Conservation (phyloP, 192 early-diverging fungal species). For the Coemansia sp. region DNA sequence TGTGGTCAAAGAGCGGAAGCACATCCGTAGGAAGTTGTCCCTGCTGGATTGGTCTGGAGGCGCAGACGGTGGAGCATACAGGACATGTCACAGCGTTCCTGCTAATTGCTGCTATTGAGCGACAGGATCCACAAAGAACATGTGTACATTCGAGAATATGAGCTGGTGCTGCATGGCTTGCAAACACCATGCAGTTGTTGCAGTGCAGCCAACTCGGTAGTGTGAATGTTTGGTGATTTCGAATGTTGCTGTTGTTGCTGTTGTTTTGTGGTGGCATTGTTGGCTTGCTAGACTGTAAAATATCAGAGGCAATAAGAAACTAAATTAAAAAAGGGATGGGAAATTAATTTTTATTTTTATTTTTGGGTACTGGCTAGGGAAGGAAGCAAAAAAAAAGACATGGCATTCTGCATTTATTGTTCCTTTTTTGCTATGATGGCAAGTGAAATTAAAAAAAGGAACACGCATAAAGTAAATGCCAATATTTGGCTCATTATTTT, state of each 20-base stretch:
- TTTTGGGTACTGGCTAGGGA: too few species aligned
- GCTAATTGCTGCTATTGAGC: neutral
- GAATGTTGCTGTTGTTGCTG: too few species aligned
- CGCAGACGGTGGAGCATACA: constrained; percentile 32
- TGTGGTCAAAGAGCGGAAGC: constrained; percentile 24
- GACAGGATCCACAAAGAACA: constrained; percentile 28
- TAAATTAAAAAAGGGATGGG: too few species aligned
- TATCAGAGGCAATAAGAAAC: too few species aligned
- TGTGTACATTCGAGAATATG: constrained; percentile 46
- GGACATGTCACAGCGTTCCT: constrained; percentile 14
- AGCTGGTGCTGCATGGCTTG: constrained; percentile 1
- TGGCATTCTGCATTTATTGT: too few species aligned
- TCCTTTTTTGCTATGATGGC: too few species aligned
- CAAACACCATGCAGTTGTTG: constrained; percentile 39
- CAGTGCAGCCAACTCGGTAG: constrained; percentile 44
- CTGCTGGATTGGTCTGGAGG: constrained; percentile 20
- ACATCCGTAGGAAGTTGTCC: constrained; percentile 22
- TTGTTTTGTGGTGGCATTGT: neutral
- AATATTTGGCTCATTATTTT: too few species aligned
- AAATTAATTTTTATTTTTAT: too few species aligned
- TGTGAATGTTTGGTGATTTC: neutral
- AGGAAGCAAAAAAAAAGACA: too few species aligned
- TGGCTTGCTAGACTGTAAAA: too few species aligned
- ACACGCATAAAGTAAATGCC: too few species aligned
- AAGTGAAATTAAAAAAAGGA: too few species aligned